Base-by-base conservation (phyloP, 139 green algal genomes). In the Monoraphidium neglectum region DNA sequence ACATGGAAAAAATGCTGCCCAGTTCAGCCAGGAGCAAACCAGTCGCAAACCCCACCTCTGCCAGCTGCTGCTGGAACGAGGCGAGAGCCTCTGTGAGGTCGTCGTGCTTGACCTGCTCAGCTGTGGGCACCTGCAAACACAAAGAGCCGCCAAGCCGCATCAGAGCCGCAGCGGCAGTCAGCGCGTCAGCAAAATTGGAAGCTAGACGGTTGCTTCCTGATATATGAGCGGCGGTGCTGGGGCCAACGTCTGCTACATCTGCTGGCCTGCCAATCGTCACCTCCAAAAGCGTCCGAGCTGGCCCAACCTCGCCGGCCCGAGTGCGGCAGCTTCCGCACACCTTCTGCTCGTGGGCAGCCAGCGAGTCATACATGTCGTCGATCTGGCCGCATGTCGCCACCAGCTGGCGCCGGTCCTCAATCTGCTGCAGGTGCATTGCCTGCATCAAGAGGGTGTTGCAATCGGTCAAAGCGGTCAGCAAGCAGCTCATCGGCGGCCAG, bases 351-450 rank as follows among this genome's bases (percentile, higher is more conserved):
- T 95, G 89, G 1, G 88, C 83, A 24, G 84, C 81, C 37, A 95
- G 83, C 84, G 90, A 87, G 63, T 95, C 91, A 70, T 95, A 95
- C 89, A 95, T 95, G 74, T 95, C 91, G 65, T 95, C 88, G 69
- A 95, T 86, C 47, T 87, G 70, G 6, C 64, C 78, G 15, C 70
- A 83, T 46, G 83, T 43, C 35, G 79, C 68, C 68, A 92, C 67
- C 72, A 91, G 82, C 53, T 77, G 23, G 74, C 88, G 86, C 82
- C 89, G 90, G 32, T 82, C 77, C 36, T 89, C 82, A 62, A 89
- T 62, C 78, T 91, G 85, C 80, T 84, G 62, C 43, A 69, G 61
- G 72, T 92, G 85, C 77, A 91, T 78, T 18, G 87, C 83, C 87
- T 91, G 81, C 38, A 78, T 13, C 12, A 79, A 57, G 43, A 12